Percentiles rank a stretch among this genome's conserved stretches.
phyloP scores from a whole-genome alignment of 2,329 filamentous ascomycete genomes.

The Alternaria brassicicola region DNA sequence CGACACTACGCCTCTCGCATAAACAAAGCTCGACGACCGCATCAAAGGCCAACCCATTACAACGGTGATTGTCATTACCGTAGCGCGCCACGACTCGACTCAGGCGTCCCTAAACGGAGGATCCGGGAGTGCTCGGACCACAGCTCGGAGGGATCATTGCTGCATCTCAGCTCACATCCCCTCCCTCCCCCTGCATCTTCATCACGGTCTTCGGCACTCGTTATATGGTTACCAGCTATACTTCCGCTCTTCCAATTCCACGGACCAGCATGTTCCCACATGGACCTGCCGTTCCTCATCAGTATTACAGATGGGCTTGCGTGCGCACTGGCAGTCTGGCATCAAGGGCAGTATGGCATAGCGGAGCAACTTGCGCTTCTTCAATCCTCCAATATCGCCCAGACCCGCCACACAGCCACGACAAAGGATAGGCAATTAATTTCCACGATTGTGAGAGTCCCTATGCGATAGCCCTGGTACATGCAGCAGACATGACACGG shows the following conservation, averaged over 20 bases:
- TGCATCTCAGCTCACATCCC: slow-evolving; percentile 7
- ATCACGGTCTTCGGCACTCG: slow-evolving; percentile 17
- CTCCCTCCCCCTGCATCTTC: slow-evolving; percentile 19
- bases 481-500: slow-evolving; percentile 25
- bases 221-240: slow-evolving; percentile 21
- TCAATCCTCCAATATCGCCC: slow-evolving; percentile 13
- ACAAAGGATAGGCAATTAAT: slow-evolving; percentile 15
- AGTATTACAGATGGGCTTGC: not conserved
- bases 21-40: slow-evolving; percentile 3
- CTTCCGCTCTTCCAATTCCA: slow-evolving; percentile 9
- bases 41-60: slow-evolving; percentile 13
- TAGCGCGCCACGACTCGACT: slow-evolving; percentile 19
- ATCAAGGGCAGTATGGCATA: not conserved
- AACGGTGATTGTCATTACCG: slow-evolving; percentile 16
- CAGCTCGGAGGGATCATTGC: slow-evolving; percentile 15
- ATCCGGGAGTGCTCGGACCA: slow-evolving; percentile 12
- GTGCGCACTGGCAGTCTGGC: not conserved
- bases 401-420: slow-evolving; percentile 18
- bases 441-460: slow-evolving; percentile 20
- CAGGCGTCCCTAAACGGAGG: slow-evolving; percentile 6
- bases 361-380: slow-evolving; percentile 4
- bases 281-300: slow-evolving; percentile 3
- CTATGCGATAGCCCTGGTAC: slow-evolving; percentile 14
- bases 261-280: slow-evolving; percentile 16
- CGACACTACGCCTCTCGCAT: slow-evolving; percentile 3